Base-by-base conservation (phyloP, 176 grass and related monocot genomes). In the Aegilops speltoides region DNA sequence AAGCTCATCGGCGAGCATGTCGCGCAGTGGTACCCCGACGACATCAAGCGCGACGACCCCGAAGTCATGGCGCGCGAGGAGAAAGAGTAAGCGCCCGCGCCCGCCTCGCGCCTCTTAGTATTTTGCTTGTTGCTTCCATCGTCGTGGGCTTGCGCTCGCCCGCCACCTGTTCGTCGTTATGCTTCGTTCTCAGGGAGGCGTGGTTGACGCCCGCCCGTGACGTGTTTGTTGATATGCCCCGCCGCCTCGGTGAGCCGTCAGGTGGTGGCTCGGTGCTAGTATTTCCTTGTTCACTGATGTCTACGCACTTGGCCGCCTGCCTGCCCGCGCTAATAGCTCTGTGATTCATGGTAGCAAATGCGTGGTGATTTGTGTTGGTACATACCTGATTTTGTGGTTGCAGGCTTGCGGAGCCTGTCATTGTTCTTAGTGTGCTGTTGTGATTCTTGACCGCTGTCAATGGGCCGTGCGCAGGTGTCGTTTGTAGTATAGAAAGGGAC, bases 21-120 rank as follows among this genome's bases (percentile, higher is more conserved):
- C n/a, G 93, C 93, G 23, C 81, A 89, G 86, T 95, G 93, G 93
- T 95, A 95, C 72, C 93, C 93, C 80, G 65, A 93, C 83, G 93
- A 93, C 81, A 85, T 91, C 80, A 95, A 93, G 86, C 87, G 85
- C 32, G 90, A 91, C 64, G 88, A 92, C 73, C 93, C 90, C 69
- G 57, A 79, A 48, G 83, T 95, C 88, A 76, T 90, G 67, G 76
- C 57, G 43, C 90, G 88, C 38, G 90, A 95, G 79, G 93, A 95
- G 90, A 92, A 92, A 77, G 90, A 87, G 93, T 95, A 92, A 91
- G 89, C 15, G 6, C n/a, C 68, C 63, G 3, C 74, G 41, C 65
- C 34, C 2, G 7, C 80, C 65, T 3, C 24, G 10, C 34, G 25
- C 46, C 1, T 76, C 6, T 29, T 76, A 8, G 24, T 1, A 26